Evolutionary conservation across 768 basidiomycete genomes (phyloP).

Genomic region (Kwoniella pini): DNA sequence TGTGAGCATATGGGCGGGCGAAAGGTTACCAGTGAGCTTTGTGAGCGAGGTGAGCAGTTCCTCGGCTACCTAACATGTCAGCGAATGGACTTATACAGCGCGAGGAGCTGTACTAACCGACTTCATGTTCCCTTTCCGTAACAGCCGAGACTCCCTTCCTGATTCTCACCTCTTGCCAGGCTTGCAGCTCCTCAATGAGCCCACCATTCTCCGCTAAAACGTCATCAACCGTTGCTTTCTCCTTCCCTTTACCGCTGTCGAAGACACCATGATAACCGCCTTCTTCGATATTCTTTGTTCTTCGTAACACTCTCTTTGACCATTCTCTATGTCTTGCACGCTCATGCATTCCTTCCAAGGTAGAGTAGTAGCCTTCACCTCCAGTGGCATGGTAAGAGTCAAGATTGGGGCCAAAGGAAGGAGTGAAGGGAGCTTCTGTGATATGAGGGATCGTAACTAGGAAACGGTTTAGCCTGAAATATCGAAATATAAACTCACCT

Average conservation of each 20-base stretch:
- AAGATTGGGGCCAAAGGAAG: constrained; percentile 44
- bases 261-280: constrained; percentile 3
- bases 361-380: constrained; percentile 36
- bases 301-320: constrained; percentile 8
- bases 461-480: background rate
- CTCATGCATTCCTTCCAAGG: constrained; percentile 44
- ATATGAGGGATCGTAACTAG: constrained; percentile 25
- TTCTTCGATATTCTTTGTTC: constrained; percentile 1
- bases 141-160: constrained; percentile 21
- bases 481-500: constrained; percentile 22
- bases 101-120: constrained; percentile 43
- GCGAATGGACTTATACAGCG: background rate
- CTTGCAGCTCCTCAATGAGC: constrained; percentile 40
- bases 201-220: constrained; percentile 37
- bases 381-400: constrained; percentile 42
- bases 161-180: constrained; percentile 46
- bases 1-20: constrained; percentile 30
- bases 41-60: constrained; percentile 36
- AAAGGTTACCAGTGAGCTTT: constrained; percentile 20
- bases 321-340: constrained; percentile 31
- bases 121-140: constrained; percentile 33
- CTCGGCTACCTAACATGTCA: constrained; percentile 15
- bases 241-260: constrained; percentile 16
- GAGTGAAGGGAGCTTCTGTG: constrained; percentile 29
- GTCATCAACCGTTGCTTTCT: constrained; percentile 23